Evolutionary conservation across 106 monocot genomes (phyloP).

Genomic region (Dendrobium huoshanense): DNA sequence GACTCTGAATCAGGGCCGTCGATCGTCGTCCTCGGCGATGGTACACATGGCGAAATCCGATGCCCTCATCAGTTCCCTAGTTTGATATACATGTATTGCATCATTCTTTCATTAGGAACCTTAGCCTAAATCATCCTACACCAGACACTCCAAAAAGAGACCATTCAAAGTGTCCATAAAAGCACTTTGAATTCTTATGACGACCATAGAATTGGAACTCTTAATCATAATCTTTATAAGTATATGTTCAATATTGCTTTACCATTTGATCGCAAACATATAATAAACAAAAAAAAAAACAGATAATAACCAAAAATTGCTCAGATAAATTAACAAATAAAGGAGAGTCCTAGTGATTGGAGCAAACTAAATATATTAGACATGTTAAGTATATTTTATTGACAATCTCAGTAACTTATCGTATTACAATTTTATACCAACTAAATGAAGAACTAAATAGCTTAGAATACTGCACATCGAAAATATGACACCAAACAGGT

Average conservation of each 20-base stretch:
- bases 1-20: too few relatives aligned
- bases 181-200: neutral
- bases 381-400: neutral
- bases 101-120: neutral
- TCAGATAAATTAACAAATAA: neutral
- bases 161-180: neutral
- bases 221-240: neutral
- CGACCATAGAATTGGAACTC: neutral
- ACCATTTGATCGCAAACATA: neutral
- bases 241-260: neutral
- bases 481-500: neutral
- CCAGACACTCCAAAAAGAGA: neutral
- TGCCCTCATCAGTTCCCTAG: too few relatives aligned
- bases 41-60: too few relatives aligned
- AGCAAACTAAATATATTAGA: neutral
- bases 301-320: neutral
- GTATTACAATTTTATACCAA: neutral
- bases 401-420: neutral
- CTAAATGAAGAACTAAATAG: neutral
- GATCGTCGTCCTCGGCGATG: too few relatives aligned
- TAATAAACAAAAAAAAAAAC: neutral
- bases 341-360: neutral
- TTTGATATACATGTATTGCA: neutral
- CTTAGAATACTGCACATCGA: neutral
- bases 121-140: too few relatives aligned